Evolutionary conservation across 805 yeast genomes (phyloP).

Genomic region (Metschnikowia bowlesiae): DNA sequence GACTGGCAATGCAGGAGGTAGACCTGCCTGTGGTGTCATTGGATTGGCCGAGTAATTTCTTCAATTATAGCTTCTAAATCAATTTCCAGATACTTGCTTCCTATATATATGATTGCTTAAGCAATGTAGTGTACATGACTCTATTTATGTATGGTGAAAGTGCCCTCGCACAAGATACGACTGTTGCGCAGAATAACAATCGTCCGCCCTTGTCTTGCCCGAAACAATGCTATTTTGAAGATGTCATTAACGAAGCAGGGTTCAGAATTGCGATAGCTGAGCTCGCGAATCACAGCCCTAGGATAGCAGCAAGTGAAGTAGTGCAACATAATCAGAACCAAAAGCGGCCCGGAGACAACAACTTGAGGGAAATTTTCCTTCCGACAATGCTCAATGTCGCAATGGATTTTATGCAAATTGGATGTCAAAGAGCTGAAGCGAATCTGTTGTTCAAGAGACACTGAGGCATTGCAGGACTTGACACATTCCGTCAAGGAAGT

Average conservation of each 20-base stretch:
- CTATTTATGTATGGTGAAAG: not conserved
- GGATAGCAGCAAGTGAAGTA: conserved; percentile 32
- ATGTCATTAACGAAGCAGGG: conserved; percentile 46
- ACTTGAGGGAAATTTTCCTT: conserved; percentile 58
- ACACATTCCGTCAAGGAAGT: not conserved
- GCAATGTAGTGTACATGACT: not conserved
- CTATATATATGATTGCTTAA: not conserved
- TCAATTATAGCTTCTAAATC: not conserved
- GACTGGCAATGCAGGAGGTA: conserved; percentile 97
- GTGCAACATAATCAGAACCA: conserved; percentile 55
- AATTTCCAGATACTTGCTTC: not conserved
- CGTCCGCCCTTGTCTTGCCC: not conserved
- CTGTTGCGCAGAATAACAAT: conserved; percentile 4
- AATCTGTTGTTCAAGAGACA: conserved; percentile 44
- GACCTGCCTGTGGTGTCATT: conserved; percentile 98
- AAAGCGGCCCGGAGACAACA: conserved; percentile 79
- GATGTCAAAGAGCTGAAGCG: conserved; percentile 72
- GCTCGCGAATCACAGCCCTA: conserved; percentile 17
- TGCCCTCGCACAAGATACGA: conserved; percentile 10
- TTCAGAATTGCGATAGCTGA: conserved; percentile 46
- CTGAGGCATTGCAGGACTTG: conserved; percentile 8
- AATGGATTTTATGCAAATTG: conserved; percentile 84
- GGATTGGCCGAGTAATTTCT: conserved; percentile 51
- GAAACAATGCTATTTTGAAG: conserved; percentile 4
- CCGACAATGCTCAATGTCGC: conserved; percentile 52